Evolutionary conservation across 2,329 filamentous ascomycete genomes (phyloP).

Genomic region (Penicillium vulpinum): DNA sequence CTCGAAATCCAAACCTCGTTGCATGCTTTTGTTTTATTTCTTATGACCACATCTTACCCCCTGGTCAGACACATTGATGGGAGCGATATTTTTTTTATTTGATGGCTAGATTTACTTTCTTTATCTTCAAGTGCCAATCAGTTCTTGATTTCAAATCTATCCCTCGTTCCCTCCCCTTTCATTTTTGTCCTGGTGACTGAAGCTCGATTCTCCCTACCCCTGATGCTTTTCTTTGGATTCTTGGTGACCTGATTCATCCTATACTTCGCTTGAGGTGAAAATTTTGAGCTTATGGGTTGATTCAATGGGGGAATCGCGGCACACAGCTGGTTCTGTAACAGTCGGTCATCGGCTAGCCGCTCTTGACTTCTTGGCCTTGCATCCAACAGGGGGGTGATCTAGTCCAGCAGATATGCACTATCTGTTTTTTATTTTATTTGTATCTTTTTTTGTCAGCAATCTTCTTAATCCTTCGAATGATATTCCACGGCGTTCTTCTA

Average conservation of each 20-base stretch:
- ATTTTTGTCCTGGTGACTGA: not conserved
- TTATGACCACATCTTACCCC: conserved; percentile 8
- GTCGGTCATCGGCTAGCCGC: not conserved
- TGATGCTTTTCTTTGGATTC: not conserved
- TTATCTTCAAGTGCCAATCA: conserved; percentile 8
- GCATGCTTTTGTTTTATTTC: conserved; percentile 19
- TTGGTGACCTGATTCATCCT: not conserved
- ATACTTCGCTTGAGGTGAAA: not conserved
- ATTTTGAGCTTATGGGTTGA: not conserved
- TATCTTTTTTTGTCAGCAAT: too few species aligned
- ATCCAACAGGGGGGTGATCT: not conserved
- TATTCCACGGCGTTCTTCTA: not conserved
- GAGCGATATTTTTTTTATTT: conserved; percentile 9
- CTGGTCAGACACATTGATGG: conserved; percentile 8
- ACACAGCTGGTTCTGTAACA: conserved; percentile 3
- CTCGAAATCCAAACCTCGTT: conserved; percentile 28
- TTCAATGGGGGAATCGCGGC: not conserved
- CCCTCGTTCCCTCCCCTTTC: conserved; percentile 4
- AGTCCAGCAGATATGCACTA: not conserved
- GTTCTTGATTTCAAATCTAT: conserved; percentile 8
- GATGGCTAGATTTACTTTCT: conserved; percentile 8
- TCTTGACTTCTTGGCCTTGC: not conserved
- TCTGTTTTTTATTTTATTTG: not conserved
- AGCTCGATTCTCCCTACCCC: not conserved
- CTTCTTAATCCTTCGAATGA: not conserved